Base-by-base conservation (phyloP, 192 early-diverging fungal species). In the Podila minutissima region DNA sequence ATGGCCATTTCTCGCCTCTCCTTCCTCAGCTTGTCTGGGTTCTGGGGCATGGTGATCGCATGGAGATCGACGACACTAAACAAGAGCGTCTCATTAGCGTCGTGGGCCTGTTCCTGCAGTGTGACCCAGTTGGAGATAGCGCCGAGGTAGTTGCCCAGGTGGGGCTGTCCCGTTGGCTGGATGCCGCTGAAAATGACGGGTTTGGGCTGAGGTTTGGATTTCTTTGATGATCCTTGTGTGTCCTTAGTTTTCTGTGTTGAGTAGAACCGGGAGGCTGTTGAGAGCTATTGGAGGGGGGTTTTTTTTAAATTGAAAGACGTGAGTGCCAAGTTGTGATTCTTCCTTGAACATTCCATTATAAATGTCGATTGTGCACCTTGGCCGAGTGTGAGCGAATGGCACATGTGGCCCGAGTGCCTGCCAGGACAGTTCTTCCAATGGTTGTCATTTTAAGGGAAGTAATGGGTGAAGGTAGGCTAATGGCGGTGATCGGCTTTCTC, bases 61-160 rank as follows among this genome's bases (percentile, higher is more conserved):
- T 98, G 97, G 15, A 98, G 83, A 74, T 98, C 96, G 11, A 95
- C 97, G 66, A 97, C 90, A 28, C 89, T 90, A 84, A 93, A 96
- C 37, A 93, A 84, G 12, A 91, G 83, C 33, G 87, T 74, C 37
- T 75, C 74, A 12, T 78, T 55, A 8, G 67, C 69, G 3, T 71
- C 55, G 5, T 67, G 69, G 5, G 82, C 67, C 17, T 83, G 62
- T 33, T 83, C 68, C 72, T 97, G 97, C 51, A 98, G 84, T 0
- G 67, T 59, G 3, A 93, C 93, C 97, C 96, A 98, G 85, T 95
- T 95, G 2, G 81, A 83, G 24, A 98, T 84, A 20, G 96, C 94
- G 1, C 97, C 97, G 63, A 97, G 90, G 74, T 97, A 98, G 83
- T 98, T 98, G 62, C 97, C 97, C 26, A 98, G 85, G 74, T 98